Conservation (phyloP, 1,139 yeast species). For the Pichia sp. region DNA sequence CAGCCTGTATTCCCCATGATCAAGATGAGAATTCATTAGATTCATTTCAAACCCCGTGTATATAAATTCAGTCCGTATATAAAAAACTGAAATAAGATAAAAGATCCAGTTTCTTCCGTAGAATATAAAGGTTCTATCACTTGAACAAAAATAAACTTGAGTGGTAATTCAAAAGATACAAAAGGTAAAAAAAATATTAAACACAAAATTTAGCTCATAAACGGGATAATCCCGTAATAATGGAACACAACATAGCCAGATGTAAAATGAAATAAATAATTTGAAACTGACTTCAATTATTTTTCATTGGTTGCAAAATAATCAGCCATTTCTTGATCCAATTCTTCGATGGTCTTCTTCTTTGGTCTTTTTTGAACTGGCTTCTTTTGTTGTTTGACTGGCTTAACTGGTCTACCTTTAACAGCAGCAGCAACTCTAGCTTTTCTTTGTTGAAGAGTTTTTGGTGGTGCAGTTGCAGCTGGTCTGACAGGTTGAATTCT, state of each 20-base stretch:
- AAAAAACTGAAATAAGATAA: too few species aligned
- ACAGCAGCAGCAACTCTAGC: slow-evolving; percentile 1
- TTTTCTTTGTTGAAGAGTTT: neutral
- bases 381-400: slow-evolving; percentile 8
- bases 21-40: too few species aligned
- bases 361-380: slow-evolving; percentile 15
- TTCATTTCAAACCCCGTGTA: too few species aligned
- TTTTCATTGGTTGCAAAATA: slow-evolving; percentile 25
- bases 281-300: neutral
- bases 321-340: slow-evolving; percentile 90
- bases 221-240: too few species aligned
- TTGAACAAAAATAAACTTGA: too few species aligned
- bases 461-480: slow-evolving; percentile 1
- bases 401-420: slow-evolving; percentile 11
- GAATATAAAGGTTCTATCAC: too few species aligned
- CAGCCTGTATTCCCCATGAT: too few species aligned
- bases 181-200: too few species aligned
- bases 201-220: neutral
- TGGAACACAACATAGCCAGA: too few species aligned
- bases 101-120: too few species aligned
- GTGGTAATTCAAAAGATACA: neutral
- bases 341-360: slow-evolving; percentile 79
- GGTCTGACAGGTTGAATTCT: slow-evolving; percentile 47
- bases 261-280: too few species aligned
- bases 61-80: too few species aligned